A percentile compares a stretch with the other conserved stretches of the same genome.
Conservation (phyloP, 495 filamentous ascomycete genomes). For the Astrocystis sublimbata region DNA sequence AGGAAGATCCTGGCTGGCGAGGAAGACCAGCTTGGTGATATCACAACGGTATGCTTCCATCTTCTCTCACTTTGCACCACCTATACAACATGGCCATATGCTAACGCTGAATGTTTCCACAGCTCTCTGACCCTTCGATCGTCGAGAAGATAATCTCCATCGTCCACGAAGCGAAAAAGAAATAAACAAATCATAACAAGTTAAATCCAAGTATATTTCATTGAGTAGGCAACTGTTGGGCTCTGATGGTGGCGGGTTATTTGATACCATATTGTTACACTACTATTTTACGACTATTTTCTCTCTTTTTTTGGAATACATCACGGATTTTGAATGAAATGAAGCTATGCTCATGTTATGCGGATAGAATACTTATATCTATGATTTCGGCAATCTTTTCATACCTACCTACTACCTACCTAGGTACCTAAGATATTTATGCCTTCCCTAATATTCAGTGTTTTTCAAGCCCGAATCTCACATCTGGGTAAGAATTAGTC, state of each 20-base stretch:
- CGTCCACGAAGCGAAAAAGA: slow-evolving; percentile 63
- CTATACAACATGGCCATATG: slow-evolving; percentile 7
- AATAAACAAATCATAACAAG: slow-evolving; percentile 40
- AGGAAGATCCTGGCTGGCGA: slow-evolving; percentile 95
- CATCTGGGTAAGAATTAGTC: too few relatives aligned
- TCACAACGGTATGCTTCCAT: slow-evolving; percentile 70
- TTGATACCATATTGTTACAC: slow-evolving; percentile 24
- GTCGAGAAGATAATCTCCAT: slow-evolving; percentile 85
- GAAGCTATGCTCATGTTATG: neutral
- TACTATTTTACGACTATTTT: too few relatives aligned
- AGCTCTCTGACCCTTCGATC: slow-evolving; percentile 88
- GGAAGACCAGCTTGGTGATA: slow-evolving; percentile 95
- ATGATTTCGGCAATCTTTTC: neutral
- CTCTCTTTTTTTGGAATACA: too few relatives aligned
- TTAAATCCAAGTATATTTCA: neutral
- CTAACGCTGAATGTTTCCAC: slow-evolving; percentile 37
- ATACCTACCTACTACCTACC: too few relatives aligned
- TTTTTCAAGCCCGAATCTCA: too few relatives aligned
- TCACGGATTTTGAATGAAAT: slow-evolving; percentile 10
- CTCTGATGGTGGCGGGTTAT: slow-evolving; percentile 10
- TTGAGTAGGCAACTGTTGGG: slow-evolving; percentile 12
- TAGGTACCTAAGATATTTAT: too few relatives aligned
- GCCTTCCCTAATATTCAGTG: too few relatives aligned
- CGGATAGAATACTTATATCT: neutral
- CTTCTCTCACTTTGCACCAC: neutral